These are phyloP conservation scores for Neopestalotiopsis clavispora DNA, from an alignment of 2,329 filamentous ascomycete genomes.

Conservation along the genomic window DNA sequence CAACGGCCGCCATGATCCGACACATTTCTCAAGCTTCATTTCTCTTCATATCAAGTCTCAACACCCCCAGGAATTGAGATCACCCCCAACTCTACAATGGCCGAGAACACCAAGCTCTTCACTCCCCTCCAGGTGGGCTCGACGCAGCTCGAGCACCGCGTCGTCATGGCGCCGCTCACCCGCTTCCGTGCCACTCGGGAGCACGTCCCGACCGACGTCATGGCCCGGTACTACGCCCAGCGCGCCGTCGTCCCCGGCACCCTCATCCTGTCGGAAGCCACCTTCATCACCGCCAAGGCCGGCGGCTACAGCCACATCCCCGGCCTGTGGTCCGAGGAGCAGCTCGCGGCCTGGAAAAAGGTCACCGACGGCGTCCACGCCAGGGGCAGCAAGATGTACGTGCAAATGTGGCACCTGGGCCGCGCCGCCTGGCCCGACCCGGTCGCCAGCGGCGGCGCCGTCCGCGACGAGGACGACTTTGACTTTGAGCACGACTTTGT, in stretches of 20 bases:
- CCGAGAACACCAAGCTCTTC: constrained; percentile 38
- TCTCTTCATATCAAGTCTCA: neutral
- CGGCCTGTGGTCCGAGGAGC: constrained; percentile 56
- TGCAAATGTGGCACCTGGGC: constrained; percentile 67
- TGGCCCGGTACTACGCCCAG: constrained; percentile 46
- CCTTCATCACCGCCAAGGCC: constrained; percentile 51
- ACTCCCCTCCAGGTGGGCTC: constrained; percentile 47
- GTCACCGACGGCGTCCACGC: constrained; percentile 63
- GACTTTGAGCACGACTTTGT: constrained; percentile 29
- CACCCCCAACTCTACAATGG: constrained; percentile 17
- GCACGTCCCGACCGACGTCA: constrained; percentile 43
- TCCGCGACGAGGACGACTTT: constrained; percentile 32
- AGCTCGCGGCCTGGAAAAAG: constrained; percentile 59
- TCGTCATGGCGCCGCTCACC: constrained; percentile 56
- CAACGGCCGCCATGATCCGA: neutral
- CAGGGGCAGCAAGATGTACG: constrained; percentile 61
- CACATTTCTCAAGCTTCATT: neutral
- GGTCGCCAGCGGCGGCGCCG: constrained; percentile 21
- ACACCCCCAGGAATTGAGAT: neutral
- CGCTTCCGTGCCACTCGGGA: constrained; percentile 49
- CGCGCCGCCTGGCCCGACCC: constrained; percentile 49
- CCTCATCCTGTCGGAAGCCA: constrained; percentile 60
- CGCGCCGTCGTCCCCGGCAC: constrained; percentile 44
- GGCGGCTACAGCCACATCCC: constrained; percentile 54
- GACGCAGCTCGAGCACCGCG: constrained; percentile 52